Evolutionary conservation across 2,329 filamentous ascomycete species (phyloP).

Genomic region (Neofusicoccum sp.): DNA sequence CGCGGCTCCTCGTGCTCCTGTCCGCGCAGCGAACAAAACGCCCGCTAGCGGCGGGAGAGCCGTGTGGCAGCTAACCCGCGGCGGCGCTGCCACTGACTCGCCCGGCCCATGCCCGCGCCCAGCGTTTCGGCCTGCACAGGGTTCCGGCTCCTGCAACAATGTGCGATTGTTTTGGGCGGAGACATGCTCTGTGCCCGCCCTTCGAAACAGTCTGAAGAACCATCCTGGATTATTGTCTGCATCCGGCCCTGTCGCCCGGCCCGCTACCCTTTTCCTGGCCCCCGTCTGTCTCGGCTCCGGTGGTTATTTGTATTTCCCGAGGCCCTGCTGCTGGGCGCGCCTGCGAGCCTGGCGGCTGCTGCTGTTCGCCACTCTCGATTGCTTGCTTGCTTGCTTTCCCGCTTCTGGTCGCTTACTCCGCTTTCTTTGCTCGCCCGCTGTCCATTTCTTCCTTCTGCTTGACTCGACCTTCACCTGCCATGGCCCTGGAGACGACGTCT

Average conservation of each 20-base stretch:
- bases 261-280: too few relatives aligned
- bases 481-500: background rate
- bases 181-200: background rate
- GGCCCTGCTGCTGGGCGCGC: too few relatives aligned
- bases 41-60: slow-evolving; percentile 17
- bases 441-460: background rate
- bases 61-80: background rate
- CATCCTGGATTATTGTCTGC: background rate
- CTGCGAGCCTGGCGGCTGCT: too few relatives aligned
- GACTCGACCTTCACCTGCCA: background rate
- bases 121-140: slow-evolving; percentile 11
- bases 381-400: too few relatives aligned
- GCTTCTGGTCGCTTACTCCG: background rate
- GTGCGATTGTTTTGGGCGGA: background rate
- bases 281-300: too few relatives aligned
- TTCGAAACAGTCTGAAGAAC: background rate
- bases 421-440: background rate
- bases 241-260: too few relatives aligned
- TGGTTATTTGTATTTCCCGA: too few relatives aligned
- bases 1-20: too few relatives aligned
- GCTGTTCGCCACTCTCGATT: too few relatives aligned
- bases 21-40: background rate
- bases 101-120: background rate
- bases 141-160: slow-evolving; percentile 1
- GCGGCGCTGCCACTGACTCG: too few relatives aligned